Base-by-base conservation (phyloP, 108 stramenopile species). In the Discostella pseudostelligera region DNA sequence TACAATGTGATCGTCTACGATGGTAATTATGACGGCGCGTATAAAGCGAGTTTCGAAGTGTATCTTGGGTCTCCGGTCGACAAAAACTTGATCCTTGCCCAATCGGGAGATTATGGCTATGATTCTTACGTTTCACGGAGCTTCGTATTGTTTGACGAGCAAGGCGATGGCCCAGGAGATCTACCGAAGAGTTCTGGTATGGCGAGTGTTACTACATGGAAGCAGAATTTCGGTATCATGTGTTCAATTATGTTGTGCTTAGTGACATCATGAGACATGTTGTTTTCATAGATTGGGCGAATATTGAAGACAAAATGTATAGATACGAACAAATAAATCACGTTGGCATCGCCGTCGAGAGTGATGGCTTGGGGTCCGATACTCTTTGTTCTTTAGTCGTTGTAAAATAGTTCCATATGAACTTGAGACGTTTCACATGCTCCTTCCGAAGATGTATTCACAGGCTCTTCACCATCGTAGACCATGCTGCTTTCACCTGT, bases 341-440 rank as follows among this genome's bases (percentile, higher is more conserved):
- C 3, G 32, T 4, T 32, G 32, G 3, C 32, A 32, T 32, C 5
- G 32, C 5, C 32, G 32, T 32, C 3, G 32, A 32, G 32, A 32
- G 5, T n/a, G 32, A 32, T 32, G 32, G 32, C 32, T 32, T 32
- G 32, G 4, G 4, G 32, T 5, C 5, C 5, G 32, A 3, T n/a
- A n/a, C 32, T 3, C 32, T 5, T 3, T 32, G 32, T 32, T 32
- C 32, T 4, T 43, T 19, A 8, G 37, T 54, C 35, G 24, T 76
- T 42, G 39, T 76, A 76, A 42, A 76, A 76, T 26, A 76, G 28
- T 3, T 76, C 63, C 68, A 76, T 76, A 16, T 76, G 75, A 17
- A 69, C 58, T 17, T 47, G 19, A 2, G 51, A 26, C 1, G 48
- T 26, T 29, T 50, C 74, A 12, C 22, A 10, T 0, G 60, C 42